phyloP scores from a whole-genome alignment of 805 yeast species.

The Hemisphaericaspora nanyangensis region DNA sequence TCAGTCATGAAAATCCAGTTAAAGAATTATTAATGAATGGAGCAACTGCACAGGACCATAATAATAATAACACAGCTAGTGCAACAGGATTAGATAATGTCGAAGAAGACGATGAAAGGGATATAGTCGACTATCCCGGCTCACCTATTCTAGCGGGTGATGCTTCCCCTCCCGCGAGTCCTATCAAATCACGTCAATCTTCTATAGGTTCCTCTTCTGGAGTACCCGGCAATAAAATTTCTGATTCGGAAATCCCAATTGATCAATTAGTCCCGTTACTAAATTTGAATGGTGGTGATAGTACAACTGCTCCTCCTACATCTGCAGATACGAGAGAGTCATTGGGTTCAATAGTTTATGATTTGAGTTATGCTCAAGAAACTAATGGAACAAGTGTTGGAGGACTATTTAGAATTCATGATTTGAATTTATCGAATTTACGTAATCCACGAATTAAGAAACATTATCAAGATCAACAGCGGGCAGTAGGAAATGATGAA shows the following conservation, averaged over 20 bases:
- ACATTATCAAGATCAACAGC: constrained; percentile 18
- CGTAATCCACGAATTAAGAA: constrained; percentile 26
- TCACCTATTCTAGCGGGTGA: constrained; percentile 10
- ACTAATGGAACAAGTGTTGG: too few species aligned
- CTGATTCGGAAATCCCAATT: constrained; percentile 11
- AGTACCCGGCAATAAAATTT: background rate
- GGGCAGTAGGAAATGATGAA: constrained; percentile 1
- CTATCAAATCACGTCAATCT: constrained; percentile 1
- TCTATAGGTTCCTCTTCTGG: constrained; percentile 13
- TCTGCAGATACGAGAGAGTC: constrained; percentile 13
- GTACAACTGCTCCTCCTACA: constrained; percentile 1
- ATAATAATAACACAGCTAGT: constrained; percentile 1
- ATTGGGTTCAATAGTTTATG: constrained; percentile 21
- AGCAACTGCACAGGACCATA: background rate
- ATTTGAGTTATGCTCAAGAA: constrained; percentile 7
- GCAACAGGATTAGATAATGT: background rate
- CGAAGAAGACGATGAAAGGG: constrained; percentile 11
- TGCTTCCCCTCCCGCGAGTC: background rate
- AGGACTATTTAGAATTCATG: too few species aligned
- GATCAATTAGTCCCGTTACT: constrained; percentile 32
- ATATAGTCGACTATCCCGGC: constrained; percentile 15
- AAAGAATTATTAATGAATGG: background rate
- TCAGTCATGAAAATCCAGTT: background rate
- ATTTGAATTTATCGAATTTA: constrained; percentile 16
- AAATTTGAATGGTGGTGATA: constrained; percentile 14